Base-by-base conservation (phyloP, 257 asterid species). In the Salvia hispanica region DNA sequence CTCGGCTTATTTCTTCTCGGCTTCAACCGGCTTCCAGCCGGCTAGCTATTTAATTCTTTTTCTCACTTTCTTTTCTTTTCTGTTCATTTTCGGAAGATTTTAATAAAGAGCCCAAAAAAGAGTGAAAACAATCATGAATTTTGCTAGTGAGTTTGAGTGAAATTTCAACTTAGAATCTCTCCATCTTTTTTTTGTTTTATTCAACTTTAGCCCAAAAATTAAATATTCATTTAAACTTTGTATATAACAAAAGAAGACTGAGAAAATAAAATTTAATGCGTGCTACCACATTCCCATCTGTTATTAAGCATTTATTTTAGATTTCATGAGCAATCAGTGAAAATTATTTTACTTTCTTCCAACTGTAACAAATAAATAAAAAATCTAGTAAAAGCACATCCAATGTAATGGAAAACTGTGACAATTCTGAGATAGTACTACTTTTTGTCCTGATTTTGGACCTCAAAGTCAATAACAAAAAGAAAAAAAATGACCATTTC, bases 11-110 rank as follows among this genome's bases (percentile, higher is more conserved):
- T 12, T 14, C 50, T 14, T 45, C 3, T 66, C 73, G 74, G 73
- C 85, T 64, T 51, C 72, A 48, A 55, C 64, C 75, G 73, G 76
- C 83, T 81, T 21, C 48, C 46, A 37, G 76, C 74, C 42, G 50
- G 62, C 42, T 58, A 21, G 5, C 56, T 66, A 45, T 5, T 62
- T 3, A 6, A 2, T 12, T 3, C 36, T 18, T 46, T 53, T 13
- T 34, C 39, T 34, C 5, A 2, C 6, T 44, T 15, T 16, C 8
- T 1, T 1, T 28, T 2, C 9, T 14, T 39, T 7, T 37, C 43
- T 12, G 1, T 72, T 42, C 45, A 13, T 40, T 39, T 44, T 39
- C 6, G 0, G 50, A 60, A 67, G 47, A 16, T 16, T 25, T 25
- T 28, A 42, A 69, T 33, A 56, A 64, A 42, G 28, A 48, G 28